These are phyloP conservation scores for Stenogyne calaminthoides DNA, from an alignment of 305 asterid species.

Conservation along the genomic window DNA sequence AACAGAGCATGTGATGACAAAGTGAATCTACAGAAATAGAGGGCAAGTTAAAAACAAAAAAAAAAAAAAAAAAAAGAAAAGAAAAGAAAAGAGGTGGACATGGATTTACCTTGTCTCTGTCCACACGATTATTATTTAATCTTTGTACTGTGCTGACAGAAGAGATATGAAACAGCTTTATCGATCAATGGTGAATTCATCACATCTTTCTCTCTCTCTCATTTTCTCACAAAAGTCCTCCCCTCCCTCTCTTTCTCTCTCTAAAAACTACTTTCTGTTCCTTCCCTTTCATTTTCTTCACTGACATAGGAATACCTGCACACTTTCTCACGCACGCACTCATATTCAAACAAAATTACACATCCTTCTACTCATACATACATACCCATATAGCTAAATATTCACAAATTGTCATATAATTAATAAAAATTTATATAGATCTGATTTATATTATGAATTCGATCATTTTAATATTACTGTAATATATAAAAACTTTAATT, in stretches of 20 bases:
- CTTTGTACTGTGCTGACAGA: constrained; percentile 65
- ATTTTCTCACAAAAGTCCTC: constrained; percentile 9
- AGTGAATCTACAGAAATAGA: constrained; percentile 26
- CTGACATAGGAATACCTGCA: constrained; percentile 89
- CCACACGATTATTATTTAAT: constrained; percentile 57
- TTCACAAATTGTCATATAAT: no score
- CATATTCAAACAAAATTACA: constrained; percentile 47
- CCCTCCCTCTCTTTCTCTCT: constrained; percentile 23
- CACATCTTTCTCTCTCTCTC: constrained; percentile 15
- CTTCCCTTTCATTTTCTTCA: constrained; percentile 63
- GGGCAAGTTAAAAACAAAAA: background rate
- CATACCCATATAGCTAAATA: constrained; percentile 24
- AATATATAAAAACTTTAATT: no score
- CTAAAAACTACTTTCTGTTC: constrained; percentile 77
- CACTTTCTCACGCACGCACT: constrained; percentile 92
- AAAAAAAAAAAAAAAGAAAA: background rate
- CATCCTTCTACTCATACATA: background rate
- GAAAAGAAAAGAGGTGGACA: constrained; percentile 4
- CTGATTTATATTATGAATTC: no score
- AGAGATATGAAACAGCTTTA: constrained; percentile 83
- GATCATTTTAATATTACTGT: no score
- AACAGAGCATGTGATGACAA: constrained; percentile 33
- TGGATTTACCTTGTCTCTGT: constrained; percentile 66
- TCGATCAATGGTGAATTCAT: constrained; percentile 59
- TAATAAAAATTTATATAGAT: no score